Evolutionary conservation across 2,329 filamentous ascomycete genomes (phyloP).

Genomic region (Pseudogymnoascus sp.): DNA sequence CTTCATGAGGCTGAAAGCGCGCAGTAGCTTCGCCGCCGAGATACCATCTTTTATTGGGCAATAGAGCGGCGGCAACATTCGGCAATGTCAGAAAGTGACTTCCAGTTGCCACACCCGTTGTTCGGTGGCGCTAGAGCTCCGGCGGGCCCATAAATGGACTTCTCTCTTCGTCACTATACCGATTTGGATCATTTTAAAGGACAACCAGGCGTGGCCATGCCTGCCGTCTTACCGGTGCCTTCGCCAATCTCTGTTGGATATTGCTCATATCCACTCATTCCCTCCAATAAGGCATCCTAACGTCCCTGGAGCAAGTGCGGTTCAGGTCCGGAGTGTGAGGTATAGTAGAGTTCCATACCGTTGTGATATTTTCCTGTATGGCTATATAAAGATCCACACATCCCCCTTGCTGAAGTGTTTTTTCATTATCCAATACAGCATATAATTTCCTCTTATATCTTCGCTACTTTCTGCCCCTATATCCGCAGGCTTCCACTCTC

Average conservation of each 20-base stretch:
- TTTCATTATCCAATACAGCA: not conserved
- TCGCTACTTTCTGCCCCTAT: not conserved
- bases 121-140: conserved; percentile 1
- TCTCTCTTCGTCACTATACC: conserved; percentile 1
- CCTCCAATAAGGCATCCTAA: not conserved
- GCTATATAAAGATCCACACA: not conserved
- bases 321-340: conserved; percentile 1
- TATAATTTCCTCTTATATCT: not conserved
- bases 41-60: not conserved
- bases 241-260: not conserved
- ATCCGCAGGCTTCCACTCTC: not conserved
- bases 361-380: not conserved
- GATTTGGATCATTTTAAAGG: not conserved
- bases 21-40: not conserved
- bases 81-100: conserved; percentile 8
- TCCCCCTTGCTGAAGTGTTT: not conserved
- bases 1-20: not conserved
- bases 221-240: not conserved
- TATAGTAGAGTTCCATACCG: not conserved
- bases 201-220: not conserved
- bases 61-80: not conserved
- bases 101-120: not conserved
- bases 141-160: not conserved
- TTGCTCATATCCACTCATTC: not conserved
- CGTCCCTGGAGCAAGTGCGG: not conserved